Percentiles rank a stretch among this genome's conserved stretches.
Evolutionary conservation across 331 rosid genomes (phyloP).

Genomic region (Acacia pycnantha): DNA sequence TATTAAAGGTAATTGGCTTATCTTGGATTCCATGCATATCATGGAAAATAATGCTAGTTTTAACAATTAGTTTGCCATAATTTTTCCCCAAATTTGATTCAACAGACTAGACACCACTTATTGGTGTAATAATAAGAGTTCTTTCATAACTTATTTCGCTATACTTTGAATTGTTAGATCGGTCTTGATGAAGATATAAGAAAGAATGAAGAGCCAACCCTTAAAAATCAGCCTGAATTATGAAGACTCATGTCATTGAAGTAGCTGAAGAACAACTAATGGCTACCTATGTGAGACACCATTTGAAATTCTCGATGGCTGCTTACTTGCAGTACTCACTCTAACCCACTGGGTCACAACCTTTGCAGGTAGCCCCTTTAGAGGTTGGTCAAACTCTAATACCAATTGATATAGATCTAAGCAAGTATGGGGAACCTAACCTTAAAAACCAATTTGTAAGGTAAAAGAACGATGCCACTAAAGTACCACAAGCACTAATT

Average conservation of each 20-base stretch:
- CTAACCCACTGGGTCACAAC: neutral
- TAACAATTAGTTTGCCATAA: neutral
- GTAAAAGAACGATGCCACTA: neutral
- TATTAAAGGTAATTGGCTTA: neutral
- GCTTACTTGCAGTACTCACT: neutral
- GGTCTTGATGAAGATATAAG: neutral
- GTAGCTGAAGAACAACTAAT: neutral
- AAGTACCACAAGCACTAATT: neutral
- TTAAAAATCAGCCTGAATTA: neutral
- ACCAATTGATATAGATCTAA: neutral
- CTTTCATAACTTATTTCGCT: neutral
- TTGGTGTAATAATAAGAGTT: neutral
- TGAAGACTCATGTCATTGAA: neutral
- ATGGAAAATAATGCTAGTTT: neutral
- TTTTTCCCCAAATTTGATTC: neutral
- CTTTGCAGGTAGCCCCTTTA: neutral
- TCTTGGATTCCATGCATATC: neutral
- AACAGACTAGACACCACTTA: neutral
- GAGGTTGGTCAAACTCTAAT: neutral
- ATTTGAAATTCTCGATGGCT: neutral
- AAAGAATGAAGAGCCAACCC: neutral
- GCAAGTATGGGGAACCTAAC: neutral
- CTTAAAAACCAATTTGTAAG: neutral
- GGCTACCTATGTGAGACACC: neutral
- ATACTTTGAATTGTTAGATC: neutral